phyloP scores from a whole-genome alignment of 2,329 filamentous ascomycete genomes.

The Ophiocordyceps unilateralis region DNA sequence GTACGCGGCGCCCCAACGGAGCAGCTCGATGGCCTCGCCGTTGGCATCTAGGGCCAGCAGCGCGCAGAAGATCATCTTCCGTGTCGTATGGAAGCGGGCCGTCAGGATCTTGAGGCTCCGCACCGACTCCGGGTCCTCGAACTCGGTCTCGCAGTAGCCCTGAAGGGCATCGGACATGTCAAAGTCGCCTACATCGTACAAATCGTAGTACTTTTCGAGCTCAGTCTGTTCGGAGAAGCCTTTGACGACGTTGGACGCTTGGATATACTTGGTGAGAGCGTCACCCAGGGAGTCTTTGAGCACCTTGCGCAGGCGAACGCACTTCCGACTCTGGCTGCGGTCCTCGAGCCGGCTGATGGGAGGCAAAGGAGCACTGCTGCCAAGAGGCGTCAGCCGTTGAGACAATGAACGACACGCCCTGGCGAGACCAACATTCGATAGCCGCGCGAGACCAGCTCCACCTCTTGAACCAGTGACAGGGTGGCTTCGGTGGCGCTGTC shows the following conservation, averaged over 20 bases:
- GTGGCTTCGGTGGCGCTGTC: conserved; percentile 63
- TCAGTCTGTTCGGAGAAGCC: conserved; percentile 63
- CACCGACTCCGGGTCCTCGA: conserved; percentile 62
- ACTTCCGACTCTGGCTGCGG: conserved; percentile 60
- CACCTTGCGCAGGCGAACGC: conserved; percentile 60
- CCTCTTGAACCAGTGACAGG: conserved; percentile 74
- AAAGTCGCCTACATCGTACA: conserved; percentile 61
- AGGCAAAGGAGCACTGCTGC: conserved; percentile 70
- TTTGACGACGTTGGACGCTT: conserved; percentile 51
- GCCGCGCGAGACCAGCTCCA: conserved; percentile 84
- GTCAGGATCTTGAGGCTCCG: conserved; percentile 68
- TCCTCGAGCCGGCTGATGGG: conserved; percentile 89
- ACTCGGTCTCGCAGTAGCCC: conserved; percentile 47
- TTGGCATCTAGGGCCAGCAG: conserved; percentile 73
- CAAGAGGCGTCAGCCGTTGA: conserved; percentile 1
- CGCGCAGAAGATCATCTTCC: conserved; percentile 79
- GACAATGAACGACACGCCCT: background rate
- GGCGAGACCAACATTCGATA: conserved; percentile 55
- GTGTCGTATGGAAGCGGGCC: conserved; percentile 60
- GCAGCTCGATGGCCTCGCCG: conserved; percentile 58
- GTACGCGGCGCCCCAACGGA: conserved; percentile 61
- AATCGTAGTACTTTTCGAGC: conserved; percentile 82
- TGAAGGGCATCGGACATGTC: conserved; percentile 55
- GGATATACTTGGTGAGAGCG: conserved; percentile 54
- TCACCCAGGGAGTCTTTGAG: conserved; percentile 53